Evolutionary conservation across 2,329 filamentous ascomycete genomes (phyloP).

Genomic region (Pseudogymnoascus sp.): DNA sequence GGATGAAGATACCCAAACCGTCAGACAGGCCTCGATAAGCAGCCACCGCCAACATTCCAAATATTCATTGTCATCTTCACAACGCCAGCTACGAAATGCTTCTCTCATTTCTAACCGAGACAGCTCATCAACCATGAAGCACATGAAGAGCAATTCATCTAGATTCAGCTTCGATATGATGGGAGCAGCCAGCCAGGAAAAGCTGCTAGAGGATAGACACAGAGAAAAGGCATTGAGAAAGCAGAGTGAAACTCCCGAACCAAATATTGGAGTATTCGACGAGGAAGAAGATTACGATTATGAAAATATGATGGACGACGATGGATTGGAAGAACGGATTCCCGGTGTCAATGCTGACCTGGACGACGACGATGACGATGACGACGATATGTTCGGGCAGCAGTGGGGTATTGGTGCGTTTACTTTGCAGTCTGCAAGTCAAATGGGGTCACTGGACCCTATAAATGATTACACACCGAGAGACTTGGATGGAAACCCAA

Average conservation of each 20-base stretch:
- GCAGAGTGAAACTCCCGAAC: constrained; percentile 35
- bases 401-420: constrained; percentile 20
- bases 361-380: constrained; percentile 27
- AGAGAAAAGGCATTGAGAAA: constrained; percentile 59
- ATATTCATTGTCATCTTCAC: constrained; percentile 30
- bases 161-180: constrained; percentile 79
- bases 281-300: constrained; percentile 55
- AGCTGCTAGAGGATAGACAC: constrained; percentile 66
- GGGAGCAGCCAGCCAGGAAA: constrained; percentile 60
- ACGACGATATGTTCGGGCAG: constrained; percentile 43
- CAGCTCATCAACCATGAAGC: constrained; percentile 43
- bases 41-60: constrained; percentile 18
- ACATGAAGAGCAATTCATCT: constrained; percentile 71
- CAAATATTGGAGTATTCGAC: constrained; percentile 32
- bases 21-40: constrained; percentile 10
- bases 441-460: constrained; percentile 46
- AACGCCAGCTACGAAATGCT: constrained; percentile 28
- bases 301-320: constrained; percentile 58
- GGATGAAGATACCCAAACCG: constrained; percentile 13
- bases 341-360: constrained; percentile 47
- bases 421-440: constrained; percentile 21
- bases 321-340: constrained; percentile 60
- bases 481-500: constrained; percentile 46
- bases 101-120: constrained; percentile 42
- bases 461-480: constrained; percentile 51